Percentiles rank a stretch among this genome's conserved stretches.
phyloP scores from a whole-genome alignment of 164 flowering plant genomes.

The Magnolia sinica region DNA sequence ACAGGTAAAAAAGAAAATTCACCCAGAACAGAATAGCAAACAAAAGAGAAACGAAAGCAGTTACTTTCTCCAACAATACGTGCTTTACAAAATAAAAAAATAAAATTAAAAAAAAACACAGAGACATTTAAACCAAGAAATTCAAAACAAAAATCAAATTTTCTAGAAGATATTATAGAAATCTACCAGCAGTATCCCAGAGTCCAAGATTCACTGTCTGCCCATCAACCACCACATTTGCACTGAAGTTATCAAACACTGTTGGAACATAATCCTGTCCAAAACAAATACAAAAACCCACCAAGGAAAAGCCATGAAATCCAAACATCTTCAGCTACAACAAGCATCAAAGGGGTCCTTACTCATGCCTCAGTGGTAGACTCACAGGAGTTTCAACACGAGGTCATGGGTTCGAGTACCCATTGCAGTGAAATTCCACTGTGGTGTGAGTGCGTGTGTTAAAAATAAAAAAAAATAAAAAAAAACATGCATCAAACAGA shows the following conservation, averaged over 20 bases:
- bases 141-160: background rate
- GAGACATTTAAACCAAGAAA: background rate
- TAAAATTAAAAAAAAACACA: too few species aligned
- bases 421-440: too few species aligned
- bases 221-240: conserved; percentile 61
- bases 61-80: too few species aligned
- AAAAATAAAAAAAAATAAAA: too few species aligned
- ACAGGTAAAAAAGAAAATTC: too few species aligned
- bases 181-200: conserved; percentile 73
- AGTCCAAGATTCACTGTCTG: conserved; percentile 56
- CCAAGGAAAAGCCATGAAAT: conserved; percentile 2
- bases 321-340: background rate
- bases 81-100: too few species aligned
- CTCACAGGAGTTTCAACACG: too few species aligned
- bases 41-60: too few species aligned
- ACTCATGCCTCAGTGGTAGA: too few species aligned
- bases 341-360: background rate
- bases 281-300: conserved; percentile 11
- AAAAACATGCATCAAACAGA: background rate
- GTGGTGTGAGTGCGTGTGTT: background rate
- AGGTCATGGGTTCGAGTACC: too few species aligned
- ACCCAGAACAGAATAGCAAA: too few species aligned
- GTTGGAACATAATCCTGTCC: conserved; percentile 69
- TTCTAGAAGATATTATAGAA: background rate
- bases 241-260: conserved; percentile 71